Percentiles rank a stretch among this genome's conserved stretches.
phyloP scores from a whole-genome alignment of 2,329 filamentous ascomycete genomes.

The Microdochium paspali region DNA sequence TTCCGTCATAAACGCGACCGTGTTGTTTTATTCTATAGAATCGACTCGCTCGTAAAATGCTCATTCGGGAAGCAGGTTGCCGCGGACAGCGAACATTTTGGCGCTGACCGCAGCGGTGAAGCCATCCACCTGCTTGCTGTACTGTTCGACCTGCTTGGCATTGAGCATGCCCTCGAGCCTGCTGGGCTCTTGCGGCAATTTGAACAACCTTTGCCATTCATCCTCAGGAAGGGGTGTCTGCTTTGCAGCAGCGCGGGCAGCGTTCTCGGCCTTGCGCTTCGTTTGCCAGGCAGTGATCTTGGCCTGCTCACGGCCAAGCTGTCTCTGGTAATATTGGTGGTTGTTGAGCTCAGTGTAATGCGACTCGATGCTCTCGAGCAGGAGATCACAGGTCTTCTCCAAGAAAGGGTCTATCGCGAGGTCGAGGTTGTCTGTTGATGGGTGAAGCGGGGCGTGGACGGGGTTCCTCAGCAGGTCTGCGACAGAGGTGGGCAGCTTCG shows the following conservation, averaged over 20 bases:
- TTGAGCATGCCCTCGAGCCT: conserved; percentile 90
- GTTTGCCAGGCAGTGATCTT: conserved; percentile 96
- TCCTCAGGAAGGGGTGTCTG: conserved; percentile 85
- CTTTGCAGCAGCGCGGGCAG: conserved; percentile 74
- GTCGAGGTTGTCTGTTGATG: conserved; percentile 83
- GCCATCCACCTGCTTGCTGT: conserved; percentile 91
- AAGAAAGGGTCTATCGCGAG: conserved; percentile 95
- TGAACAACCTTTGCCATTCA: conserved; percentile 97
- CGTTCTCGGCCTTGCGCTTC: conserved; percentile 95
- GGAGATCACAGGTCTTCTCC: conserved; percentile 94
- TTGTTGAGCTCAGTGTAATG: conserved; percentile 99
- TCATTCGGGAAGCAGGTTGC: conserved; percentile 52
- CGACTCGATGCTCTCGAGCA: conserved; percentile 92
- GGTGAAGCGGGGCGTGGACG: conserved; percentile 59
- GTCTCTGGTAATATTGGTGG: conserved; percentile 92
- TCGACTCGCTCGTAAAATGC: conserved; percentile 2
- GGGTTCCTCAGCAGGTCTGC: conserved; percentile 64
- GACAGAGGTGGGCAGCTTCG: conserved; percentile 70
- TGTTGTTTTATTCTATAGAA: not conserved
- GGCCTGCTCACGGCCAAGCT: conserved; percentile 83
- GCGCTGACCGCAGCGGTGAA: conserved; percentile 85
- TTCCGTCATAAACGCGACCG: not conserved
- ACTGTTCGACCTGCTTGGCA: conserved; percentile 93
- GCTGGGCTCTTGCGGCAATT: conserved; percentile 91
- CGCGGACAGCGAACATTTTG: conserved; percentile 96